A percentile compares a stretch with the other conserved stretches of the same genome.
These are phyloP conservation scores for Aspergillus latus DNA, from an alignment of 2,329 filamentous ascomycete species.

Conservation along the genomic window DNA sequence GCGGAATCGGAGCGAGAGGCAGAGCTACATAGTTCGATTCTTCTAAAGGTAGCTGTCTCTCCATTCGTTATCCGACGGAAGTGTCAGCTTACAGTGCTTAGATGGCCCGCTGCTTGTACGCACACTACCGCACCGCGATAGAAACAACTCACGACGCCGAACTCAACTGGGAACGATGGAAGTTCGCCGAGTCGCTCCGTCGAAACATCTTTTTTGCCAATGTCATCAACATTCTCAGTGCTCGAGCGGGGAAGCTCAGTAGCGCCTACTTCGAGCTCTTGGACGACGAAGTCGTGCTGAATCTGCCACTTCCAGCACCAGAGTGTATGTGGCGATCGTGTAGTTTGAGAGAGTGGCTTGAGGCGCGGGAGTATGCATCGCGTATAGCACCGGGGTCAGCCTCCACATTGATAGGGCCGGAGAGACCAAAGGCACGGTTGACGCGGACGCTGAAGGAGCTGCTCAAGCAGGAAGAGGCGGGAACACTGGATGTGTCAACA, in stretches of 20 bases:
- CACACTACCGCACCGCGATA: constrained; percentile 11
- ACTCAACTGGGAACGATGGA: constrained; percentile 20
- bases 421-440: background rate
- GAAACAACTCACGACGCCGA: constrained; percentile 14
- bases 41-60: constrained; percentile 13
- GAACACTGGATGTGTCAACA: constrained; percentile 9
- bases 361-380: constrained; percentile 6
- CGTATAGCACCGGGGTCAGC: background rate
- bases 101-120: constrained; percentile 18
- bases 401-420: no score
- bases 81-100: background rate
- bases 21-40: constrained; percentile 14
- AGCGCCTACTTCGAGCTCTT: constrained; percentile 18
- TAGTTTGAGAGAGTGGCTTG: constrained; percentile 19
- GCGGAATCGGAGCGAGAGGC: constrained; percentile 9
- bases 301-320: constrained; percentile 18
- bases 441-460: constrained; percentile 14
- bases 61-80: no score
- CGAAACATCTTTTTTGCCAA: constrained; percentile 21
- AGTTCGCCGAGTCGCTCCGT: constrained; percentile 19
- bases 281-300: constrained; percentile 15
- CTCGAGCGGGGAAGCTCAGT: constrained; percentile 11
- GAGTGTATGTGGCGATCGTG: constrained; percentile 22
- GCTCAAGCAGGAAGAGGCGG: constrained; percentile 9
- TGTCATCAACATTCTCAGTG: constrained; percentile 17